Evolutionary conservation across 2,329 filamentous ascomycete genomes (phyloP), one percentile per base, ranked within the genome.

Genomic region (Westerdykella aurantiaca): DNA sequence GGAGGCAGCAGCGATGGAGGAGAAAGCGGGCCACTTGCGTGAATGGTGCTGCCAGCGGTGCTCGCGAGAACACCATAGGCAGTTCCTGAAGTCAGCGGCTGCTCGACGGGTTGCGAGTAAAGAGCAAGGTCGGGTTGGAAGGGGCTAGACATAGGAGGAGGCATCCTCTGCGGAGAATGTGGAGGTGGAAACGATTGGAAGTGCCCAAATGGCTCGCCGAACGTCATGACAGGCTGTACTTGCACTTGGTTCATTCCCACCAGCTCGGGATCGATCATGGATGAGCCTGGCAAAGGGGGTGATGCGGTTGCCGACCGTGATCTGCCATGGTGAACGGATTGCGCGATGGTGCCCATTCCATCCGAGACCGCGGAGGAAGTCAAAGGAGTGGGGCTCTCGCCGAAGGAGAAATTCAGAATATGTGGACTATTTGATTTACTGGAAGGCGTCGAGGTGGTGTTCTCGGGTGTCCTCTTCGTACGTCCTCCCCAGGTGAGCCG

Each of bases 401-500:
- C 58, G 39, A 65, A 61, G 1, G 57, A 51, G 38, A 64, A 56
- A 2, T 52, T 55, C 11, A 58, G 56, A 37, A 51, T 53, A 47
- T 61, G 60, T 7, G 64, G 62, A 43, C 59, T 66, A 23, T 42
- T 52, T 14, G 56, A 55, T 7, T 49, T 44, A 42, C 55, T 64
- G 13, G 63, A 63, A 35, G 49, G 45, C 34, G 45, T 53, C 1
- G 57, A 60, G 12, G 43, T 49, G 4, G 53, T 44, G 17, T 55
- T 60, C 34, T 66, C 69, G 69, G 48, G 75, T 76, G 66, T 78
- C 79, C 78, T 80, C 60, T 80, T 83, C 39, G 77, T 75, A 44
- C 86, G 78, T 4, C 86, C 85, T 47, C 85, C 83, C 87, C 87
- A 91, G 57, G 90, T 90, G 51, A 91, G 70, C 25, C 85, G 78